Evolutionary conservation across 495 filamentous ascomycete genomes (phyloP).

Genomic region (Alectoria sarmentosa): DNA sequence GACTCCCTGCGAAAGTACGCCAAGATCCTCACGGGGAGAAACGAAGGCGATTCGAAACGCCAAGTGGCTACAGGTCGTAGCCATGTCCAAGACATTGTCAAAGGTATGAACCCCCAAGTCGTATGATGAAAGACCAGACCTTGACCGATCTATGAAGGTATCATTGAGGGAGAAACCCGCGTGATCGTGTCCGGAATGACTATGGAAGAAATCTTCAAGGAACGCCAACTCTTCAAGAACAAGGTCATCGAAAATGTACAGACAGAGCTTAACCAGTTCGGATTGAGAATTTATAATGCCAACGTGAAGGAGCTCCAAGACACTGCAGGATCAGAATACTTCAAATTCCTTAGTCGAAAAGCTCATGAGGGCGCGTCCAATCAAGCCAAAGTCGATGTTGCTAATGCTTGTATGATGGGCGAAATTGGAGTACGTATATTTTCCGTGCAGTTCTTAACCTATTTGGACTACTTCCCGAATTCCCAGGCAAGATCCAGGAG

Average conservation of each 20-base stretch:
- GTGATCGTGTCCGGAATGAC: slow-evolving; percentile 73
- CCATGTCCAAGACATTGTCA: slow-evolving; percentile 78
- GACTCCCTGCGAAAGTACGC: slow-evolving; percentile 69
- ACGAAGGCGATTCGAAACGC: slow-evolving; percentile 28
- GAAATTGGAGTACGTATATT: slow-evolving; percentile 50
- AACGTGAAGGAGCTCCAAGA: slow-evolving; percentile 82
- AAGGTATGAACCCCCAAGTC: slow-evolving; percentile 32
- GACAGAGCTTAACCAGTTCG: slow-evolving; percentile 65
- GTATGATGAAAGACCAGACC: background rate
- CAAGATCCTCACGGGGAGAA: slow-evolving; percentile 59
- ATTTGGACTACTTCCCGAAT: background rate
- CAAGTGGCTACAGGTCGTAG: slow-evolving; percentile 38
- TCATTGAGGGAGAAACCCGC: slow-evolving; percentile 80
- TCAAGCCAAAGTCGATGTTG: slow-evolving; percentile 71
- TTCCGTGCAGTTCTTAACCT: background rate
- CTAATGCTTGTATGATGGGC: slow-evolving; percentile 68
- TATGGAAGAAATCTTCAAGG: slow-evolving; percentile 81
- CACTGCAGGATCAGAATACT: slow-evolving; percentile 68
- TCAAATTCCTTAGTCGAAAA: slow-evolving; percentile 68
- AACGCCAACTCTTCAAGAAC: slow-evolving; percentile 71
- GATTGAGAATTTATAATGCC: slow-evolving; percentile 64
- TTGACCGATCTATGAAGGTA: slow-evolving; percentile 32
- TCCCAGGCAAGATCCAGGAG: background rate
- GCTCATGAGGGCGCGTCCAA: slow-evolving; percentile 78
- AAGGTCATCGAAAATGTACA: slow-evolving; percentile 74